These are phyloP conservation scores for Boletus sp. DNA, from an alignment of 768 basidiomycete species.

Conservation along the genomic window DNA sequence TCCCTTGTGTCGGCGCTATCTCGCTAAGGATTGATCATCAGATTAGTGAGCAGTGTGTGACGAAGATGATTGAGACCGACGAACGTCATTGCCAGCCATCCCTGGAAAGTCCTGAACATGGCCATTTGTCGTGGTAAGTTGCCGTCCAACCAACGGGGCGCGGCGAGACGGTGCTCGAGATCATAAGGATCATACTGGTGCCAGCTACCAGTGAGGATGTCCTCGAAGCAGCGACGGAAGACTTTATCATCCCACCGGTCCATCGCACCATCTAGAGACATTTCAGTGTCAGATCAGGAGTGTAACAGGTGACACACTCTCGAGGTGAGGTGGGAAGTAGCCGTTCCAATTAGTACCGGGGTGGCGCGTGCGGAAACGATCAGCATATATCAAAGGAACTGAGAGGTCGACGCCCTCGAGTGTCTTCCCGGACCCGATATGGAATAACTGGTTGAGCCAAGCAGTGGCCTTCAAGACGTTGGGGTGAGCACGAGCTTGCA, in stretches of 20 bases:
- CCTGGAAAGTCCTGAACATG: constrained; percentile 66
- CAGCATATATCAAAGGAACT: constrained; percentile 35
- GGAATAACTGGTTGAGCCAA: constrained; percentile 69
- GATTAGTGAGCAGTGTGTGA: neutral
- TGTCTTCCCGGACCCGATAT: constrained; percentile 35
- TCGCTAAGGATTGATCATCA: constrained; percentile 37
- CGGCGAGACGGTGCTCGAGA: constrained; percentile 50
- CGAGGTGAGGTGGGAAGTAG: constrained; percentile 47
- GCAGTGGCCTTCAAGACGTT: constrained; percentile 16
- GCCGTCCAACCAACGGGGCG: constrained; percentile 58
- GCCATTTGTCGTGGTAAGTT: constrained; percentile 47
- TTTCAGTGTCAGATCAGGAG: neutral
- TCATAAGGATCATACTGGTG: too few species aligned
- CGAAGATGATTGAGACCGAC: constrained; percentile 3
- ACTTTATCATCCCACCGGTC: constrained; percentile 71
- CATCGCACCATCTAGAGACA: constrained; percentile 53
- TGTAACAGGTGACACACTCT: constrained; percentile 39
- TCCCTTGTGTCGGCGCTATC: constrained; percentile 68
- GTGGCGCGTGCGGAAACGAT: constrained; percentile 70
- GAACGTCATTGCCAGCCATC: constrained; percentile 70
- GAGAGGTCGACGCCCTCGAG: constrained; percentile 14
- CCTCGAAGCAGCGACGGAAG: too few species aligned
- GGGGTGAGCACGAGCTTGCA: too few species aligned
- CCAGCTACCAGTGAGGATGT: too few species aligned
- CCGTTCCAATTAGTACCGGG: constrained; percentile 55